Conservation (phyloP, 2,329 filamentous ascomycete genomes). For the Fusarium sp. region DNA sequence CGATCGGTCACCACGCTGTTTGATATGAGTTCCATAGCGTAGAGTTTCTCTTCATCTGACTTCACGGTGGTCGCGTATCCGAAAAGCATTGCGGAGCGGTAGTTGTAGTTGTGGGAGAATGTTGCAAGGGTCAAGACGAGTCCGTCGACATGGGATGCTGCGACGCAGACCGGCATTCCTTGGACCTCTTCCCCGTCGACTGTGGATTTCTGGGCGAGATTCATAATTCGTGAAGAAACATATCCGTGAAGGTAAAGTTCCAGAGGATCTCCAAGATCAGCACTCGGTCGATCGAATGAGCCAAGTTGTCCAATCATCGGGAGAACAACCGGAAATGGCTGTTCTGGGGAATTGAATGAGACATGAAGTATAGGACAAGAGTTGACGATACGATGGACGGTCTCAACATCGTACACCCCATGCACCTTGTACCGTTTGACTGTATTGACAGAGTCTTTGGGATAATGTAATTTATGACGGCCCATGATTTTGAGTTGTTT, state of each 20-base stretch:
- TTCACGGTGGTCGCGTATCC: constrained; percentile 77
- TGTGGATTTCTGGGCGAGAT: constrained; percentile 56
- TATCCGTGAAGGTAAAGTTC: constrained; percentile 89
- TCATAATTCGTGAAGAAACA: constrained; percentile 81
- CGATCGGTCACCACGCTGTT: constrained; percentile 76
- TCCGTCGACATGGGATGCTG: constrained; percentile 81
- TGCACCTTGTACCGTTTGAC: constrained; percentile 74
- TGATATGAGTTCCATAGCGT: constrained; percentile 82
- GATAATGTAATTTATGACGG: constrained; percentile 65
- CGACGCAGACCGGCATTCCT: constrained; percentile 77
- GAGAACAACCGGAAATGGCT: constrained; percentile 79
- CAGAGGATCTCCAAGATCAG: constrained; percentile 71
- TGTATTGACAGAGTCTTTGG: constrained; percentile 71
- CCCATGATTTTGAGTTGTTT: constrained; percentile 45
- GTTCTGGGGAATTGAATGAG: constrained; percentile 73
- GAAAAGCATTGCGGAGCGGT: constrained; percentile 82
- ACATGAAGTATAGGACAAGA: constrained; percentile 80
- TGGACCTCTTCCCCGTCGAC: constrained; percentile 29
- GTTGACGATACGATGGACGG: constrained; percentile 82
- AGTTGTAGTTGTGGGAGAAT: constrained; percentile 86
- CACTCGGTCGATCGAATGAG: constrained; percentile 72
- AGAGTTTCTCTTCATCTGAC: constrained; percentile 76
- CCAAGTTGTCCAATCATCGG: constrained; percentile 91
- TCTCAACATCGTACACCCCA: constrained; percentile 76
- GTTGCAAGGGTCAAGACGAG: constrained; percentile 83